A percentile compares a stretch with the other conserved stretches of the same genome.
phyloP scores from a whole-genome alignment of 2,329 filamentous ascomycete species.

The Tolypocladium tundrense region DNA sequence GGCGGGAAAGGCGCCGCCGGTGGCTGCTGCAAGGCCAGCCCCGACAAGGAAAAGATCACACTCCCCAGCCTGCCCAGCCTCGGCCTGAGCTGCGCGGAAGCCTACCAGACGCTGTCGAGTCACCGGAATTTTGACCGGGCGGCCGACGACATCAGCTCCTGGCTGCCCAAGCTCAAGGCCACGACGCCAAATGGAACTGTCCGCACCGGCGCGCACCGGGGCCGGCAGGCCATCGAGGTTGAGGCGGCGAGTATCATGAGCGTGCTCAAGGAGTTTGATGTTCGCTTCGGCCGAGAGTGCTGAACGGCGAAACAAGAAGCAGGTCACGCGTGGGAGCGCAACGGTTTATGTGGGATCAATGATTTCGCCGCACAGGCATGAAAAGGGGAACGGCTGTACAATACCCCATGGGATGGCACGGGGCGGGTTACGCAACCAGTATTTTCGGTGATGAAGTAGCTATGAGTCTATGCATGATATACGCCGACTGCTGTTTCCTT shows the following conservation, averaged over 20 bases:
- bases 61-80: slow-evolving; percentile 32
- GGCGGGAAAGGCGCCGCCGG: slow-evolving; percentile 48
- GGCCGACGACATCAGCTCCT: slow-evolving; percentile 62
- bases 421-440: neutral
- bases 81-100: slow-evolving; percentile 63
- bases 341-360: neutral
- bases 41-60: slow-evolving; percentile 20
- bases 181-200: slow-evolving; percentile 27
- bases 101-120: slow-evolving; percentile 68
- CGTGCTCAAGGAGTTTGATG: slow-evolving; percentile 71
- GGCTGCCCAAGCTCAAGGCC: slow-evolving; percentile 64
- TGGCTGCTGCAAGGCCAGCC: slow-evolving; percentile 50
- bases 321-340: neutral
- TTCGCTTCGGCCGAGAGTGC: slow-evolving; percentile 50
- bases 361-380: neutral
- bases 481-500: neutral
- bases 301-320: slow-evolving; percentile 7
- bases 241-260: slow-evolving; percentile 80
- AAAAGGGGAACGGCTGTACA: neutral
- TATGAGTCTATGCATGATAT: neutral
- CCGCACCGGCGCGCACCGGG: slow-evolving; percentile 19
- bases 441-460: neutral
- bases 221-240: slow-evolving; percentile 58
- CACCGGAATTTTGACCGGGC: slow-evolving; percentile 68
- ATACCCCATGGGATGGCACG: neutral